phyloP scores from a whole-genome alignment of 225 moss, liverwort and hornwort species.

The Sphagnum tenellum region DNA sequence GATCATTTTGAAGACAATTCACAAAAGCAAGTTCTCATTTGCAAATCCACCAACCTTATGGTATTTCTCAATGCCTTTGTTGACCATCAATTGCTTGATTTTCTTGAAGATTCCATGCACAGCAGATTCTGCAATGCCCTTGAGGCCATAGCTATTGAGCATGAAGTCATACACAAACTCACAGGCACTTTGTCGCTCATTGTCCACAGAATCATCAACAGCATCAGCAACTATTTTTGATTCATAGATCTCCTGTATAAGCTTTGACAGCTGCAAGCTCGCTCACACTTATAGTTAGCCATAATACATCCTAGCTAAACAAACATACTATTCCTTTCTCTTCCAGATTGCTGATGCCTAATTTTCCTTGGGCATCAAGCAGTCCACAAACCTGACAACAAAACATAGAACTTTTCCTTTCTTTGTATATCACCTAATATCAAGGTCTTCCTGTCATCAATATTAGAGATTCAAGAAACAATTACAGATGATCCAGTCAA shows the following conservation, averaged over 20 bases:
- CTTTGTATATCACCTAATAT: too few species aligned
- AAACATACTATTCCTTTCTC: too few species aligned
- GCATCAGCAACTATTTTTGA: constrained; percentile 81
- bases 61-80: constrained; percentile 76
- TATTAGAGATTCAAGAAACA: too few species aligned
- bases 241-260: constrained; percentile 66
- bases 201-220: constrained; percentile 73
- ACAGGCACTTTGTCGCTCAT: constrained; percentile 80
- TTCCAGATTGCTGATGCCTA: too few species aligned
- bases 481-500: too few species aligned
- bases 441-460: too few species aligned
- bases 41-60: constrained; percentile 47
- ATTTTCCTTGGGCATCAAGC: too few species aligned
- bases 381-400: too few species aligned
- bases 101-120: constrained; percentile 94
- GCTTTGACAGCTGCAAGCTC: constrained; percentile 71
- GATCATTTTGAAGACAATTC: too few species aligned
- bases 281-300: constrained; percentile 11
- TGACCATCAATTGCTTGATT: constrained; percentile 50
- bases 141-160: constrained; percentile 89
- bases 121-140: constrained; percentile 87
- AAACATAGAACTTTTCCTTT: too few species aligned
- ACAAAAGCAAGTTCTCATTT: not conserved
- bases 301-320: too few species aligned
- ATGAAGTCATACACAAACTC: constrained; percentile 97